Conservation (phyloP, 1,139 yeast species). For the Yamadazyma triangularis region DNA sequence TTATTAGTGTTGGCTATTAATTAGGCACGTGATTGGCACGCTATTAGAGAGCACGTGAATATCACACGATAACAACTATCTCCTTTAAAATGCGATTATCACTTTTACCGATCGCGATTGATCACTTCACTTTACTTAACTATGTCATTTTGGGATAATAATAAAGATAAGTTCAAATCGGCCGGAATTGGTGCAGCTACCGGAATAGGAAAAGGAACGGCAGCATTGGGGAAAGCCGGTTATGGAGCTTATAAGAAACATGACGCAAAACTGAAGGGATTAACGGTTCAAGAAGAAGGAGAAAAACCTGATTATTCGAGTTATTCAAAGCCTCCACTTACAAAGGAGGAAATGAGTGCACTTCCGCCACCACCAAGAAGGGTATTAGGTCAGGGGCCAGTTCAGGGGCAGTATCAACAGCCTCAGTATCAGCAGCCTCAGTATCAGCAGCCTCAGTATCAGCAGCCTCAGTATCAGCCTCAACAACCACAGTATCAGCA, state of each 20-base stretch:
- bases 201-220: slow-evolving; percentile 49
- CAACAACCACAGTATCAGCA: slow-evolving; percentile 5
- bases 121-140: too few relatives aligned
- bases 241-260: slow-evolving; percentile 43
- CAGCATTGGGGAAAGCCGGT: slow-evolving; percentile 47
- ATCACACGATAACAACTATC: too few relatives aligned
- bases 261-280: slow-evolving; percentile 24
- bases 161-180: slow-evolving; percentile 44
- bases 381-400: background rate
- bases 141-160: slow-evolving; percentile 51
- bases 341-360: slow-evolving; percentile 20
- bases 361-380: slow-evolving; percentile 40
- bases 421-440: slow-evolving; percentile 6
- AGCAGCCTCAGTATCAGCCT: slow-evolving; percentile 7
- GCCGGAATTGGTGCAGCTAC: slow-evolving; percentile 44
- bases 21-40: too few relatives aligned
- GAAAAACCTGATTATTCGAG: slow-evolving; percentile 3
- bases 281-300: slow-evolving; percentile 5
- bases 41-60: too few relatives aligned
- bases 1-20: slow-evolving; percentile 42
- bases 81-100: too few relatives aligned
- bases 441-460: slow-evolving; percentile 5
- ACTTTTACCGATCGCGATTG: too few relatives aligned
- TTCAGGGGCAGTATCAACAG: slow-evolving; percentile 1
- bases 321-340: slow-evolving; percentile 5